These are phyloP conservation scores for Eimeria necatrix DNA, from an alignment of 169 alveolate genomes.

Conservation along the genomic window DNA sequence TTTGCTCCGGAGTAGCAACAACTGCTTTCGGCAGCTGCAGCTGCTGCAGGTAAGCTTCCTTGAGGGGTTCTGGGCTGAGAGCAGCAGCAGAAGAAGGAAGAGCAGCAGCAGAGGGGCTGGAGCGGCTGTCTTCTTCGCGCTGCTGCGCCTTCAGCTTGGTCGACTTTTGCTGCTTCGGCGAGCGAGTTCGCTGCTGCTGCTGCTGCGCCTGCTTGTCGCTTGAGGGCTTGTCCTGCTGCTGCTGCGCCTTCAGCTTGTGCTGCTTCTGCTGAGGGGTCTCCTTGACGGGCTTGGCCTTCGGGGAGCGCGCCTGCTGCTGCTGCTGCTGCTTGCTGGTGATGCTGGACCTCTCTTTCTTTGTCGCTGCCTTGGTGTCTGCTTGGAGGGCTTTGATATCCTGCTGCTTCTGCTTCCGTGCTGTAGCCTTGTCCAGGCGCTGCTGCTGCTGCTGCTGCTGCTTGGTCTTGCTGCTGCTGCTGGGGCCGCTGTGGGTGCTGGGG, in stretches of 20 bases:
- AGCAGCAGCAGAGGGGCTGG: not conserved
- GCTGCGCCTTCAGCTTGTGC: conserved; percentile 31
- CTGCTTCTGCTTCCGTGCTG: conserved; percentile 48
- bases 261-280: not conserved
- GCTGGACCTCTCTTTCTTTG: not conserved
- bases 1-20: conserved; percentile 21
- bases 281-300: not conserved
- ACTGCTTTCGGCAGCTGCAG: conserved; percentile 1
- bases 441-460: conserved; percentile 49
- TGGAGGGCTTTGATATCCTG: conserved; percentile 21
- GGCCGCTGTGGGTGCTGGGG: not conserved
- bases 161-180: not conserved
- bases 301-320: not conserved
- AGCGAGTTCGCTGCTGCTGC: conserved; percentile 3
- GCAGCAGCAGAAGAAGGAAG: not conserved
- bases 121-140: not conserved
- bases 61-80: conserved; percentile 38
- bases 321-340: conserved; percentile 4
- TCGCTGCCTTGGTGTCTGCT: not conserved
- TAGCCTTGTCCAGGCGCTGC: conserved; percentile 1
- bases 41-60: not conserved
- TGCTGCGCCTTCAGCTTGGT: conserved; percentile 33
- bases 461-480: conserved; percentile 16
- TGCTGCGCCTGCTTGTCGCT: conserved; percentile 1
- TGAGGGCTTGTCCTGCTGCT: not conserved